phyloP scores from a whole-genome alignment of 2,329 filamentous ascomycete genomes.

The Neobulgaria alba region DNA sequence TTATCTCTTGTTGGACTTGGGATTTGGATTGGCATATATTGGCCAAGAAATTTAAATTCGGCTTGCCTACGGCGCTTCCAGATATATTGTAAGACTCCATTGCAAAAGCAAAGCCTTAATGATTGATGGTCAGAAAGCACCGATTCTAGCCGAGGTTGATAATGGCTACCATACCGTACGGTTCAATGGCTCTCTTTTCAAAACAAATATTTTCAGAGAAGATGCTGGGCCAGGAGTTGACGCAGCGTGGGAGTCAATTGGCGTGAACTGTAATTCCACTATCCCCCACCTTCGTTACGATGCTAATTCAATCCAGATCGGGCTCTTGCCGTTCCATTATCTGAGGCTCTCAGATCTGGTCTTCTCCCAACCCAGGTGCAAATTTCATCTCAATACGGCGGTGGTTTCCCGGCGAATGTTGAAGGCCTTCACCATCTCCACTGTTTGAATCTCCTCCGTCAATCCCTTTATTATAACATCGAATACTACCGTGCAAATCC shows the following conservation, averaged over 20 bases:
- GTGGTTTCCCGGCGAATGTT: conserved; percentile 41
- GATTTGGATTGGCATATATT: conserved; percentile 17
- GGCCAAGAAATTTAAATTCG: conserved; percentile 5
- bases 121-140: conserved; percentile 18
- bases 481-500: conserved; percentile 40
- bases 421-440: conserved; percentile 41
- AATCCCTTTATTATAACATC: conserved; percentile 43
- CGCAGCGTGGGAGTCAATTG: conserved; percentile 42
- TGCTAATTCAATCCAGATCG: conserved; percentile 26
- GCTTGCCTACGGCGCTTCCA: conserved; percentile 17
- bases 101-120: too few species aligned
- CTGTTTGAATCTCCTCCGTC: conserved; percentile 46
- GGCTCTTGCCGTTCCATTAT: conserved; percentile 32
- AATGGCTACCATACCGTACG: conserved; percentile 33
- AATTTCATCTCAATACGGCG: conserved; percentile 41
- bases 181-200: conserved; percentile 45
- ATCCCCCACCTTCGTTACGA: not conserved
- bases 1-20: conserved; percentile 12
- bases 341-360: conserved; percentile 31
- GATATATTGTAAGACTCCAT: conserved; percentile 18
- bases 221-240: conserved; percentile 40
- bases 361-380: conserved; percentile 43
- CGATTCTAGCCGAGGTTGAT: conserved; percentile 33
- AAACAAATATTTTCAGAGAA: conserved; percentile 42
- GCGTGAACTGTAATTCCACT: conserved; percentile 39